Evolutionary conservation across 257 asterid species (phyloP).

Genomic region (Anisodus tanguticus): DNA sequence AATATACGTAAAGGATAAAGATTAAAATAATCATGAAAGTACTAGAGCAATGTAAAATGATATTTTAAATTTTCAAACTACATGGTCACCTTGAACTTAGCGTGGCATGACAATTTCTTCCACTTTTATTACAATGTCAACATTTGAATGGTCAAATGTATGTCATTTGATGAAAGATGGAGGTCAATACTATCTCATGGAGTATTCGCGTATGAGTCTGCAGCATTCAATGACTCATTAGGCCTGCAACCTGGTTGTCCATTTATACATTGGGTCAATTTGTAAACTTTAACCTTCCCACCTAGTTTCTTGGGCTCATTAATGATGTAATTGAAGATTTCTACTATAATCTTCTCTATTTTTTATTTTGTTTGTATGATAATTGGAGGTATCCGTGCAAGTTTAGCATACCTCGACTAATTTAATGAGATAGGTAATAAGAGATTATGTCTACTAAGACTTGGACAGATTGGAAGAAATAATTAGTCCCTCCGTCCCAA

Average conservation of each 20-base stretch:
- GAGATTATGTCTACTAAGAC: no score
- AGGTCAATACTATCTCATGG: not conserved
- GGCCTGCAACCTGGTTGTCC: not conserved
- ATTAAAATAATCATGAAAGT: no score
- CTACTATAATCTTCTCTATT: not conserved
- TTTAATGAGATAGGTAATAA: no score
- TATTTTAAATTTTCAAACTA: not conserved
- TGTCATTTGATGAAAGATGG: not conserved
- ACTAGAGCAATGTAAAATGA: not conserved
- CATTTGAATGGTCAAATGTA: conserved; percentile 14
- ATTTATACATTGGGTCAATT: not conserved
- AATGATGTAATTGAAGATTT: not conserved
- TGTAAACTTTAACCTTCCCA: not conserved
- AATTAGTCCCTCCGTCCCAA: no score
- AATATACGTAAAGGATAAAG: no score
- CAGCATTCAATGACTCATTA: not conserved
- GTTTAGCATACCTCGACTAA: not conserved
- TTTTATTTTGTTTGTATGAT: not conserved
- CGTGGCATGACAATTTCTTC: not conserved
- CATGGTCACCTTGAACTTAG: not conserved
- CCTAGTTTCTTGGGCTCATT: not conserved
- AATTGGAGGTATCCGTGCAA: not conserved
- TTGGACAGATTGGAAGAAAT: no score
- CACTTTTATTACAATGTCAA: not conserved
- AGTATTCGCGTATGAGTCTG: not conserved